phyloP scores from a whole-genome alignment of 441 rosid genomes.

The Mallotus japonicus region DNA sequence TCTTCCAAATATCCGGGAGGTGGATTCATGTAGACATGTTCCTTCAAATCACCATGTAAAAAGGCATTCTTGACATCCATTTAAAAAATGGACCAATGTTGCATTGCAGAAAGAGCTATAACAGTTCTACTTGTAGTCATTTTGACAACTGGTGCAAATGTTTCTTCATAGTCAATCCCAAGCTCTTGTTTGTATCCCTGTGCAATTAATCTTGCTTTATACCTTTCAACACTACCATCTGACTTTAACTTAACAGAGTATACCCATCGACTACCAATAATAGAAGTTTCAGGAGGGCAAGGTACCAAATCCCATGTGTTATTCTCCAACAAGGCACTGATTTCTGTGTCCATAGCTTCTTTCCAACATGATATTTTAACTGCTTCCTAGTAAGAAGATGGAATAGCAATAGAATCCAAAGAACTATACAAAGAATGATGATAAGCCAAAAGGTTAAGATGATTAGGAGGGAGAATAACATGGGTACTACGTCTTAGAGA shows the following conservation, averaged over 20 bases:
- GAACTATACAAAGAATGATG: not conserved
- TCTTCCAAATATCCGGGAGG: too few relatives aligned
- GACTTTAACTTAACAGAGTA: not conserved
- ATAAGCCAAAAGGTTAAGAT: not conserved
- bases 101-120: too few relatives aligned
- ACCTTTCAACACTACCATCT: not conserved
- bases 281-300: not conserved
- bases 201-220: not conserved
- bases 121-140: not conserved
- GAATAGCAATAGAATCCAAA: not conserved
- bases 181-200: not conserved
- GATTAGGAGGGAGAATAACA: not conserved
- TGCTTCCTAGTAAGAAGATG: not conserved
- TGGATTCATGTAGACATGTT: too few relatives aligned
- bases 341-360: constrained; percentile 1
- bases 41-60: too few relatives aligned
- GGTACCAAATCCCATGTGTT: not conserved
- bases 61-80: too few relatives aligned
- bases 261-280: not conserved
- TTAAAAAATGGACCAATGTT: too few relatives aligned
- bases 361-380: not conserved
- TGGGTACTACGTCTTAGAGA: not conserved
- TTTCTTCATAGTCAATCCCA: not conserved
- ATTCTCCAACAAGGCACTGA: not conserved
- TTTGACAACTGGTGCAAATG: not conserved